Conservation (phyloP, 2,329 filamentous ascomycete species). For the Exophiala oligosperma region DNA sequence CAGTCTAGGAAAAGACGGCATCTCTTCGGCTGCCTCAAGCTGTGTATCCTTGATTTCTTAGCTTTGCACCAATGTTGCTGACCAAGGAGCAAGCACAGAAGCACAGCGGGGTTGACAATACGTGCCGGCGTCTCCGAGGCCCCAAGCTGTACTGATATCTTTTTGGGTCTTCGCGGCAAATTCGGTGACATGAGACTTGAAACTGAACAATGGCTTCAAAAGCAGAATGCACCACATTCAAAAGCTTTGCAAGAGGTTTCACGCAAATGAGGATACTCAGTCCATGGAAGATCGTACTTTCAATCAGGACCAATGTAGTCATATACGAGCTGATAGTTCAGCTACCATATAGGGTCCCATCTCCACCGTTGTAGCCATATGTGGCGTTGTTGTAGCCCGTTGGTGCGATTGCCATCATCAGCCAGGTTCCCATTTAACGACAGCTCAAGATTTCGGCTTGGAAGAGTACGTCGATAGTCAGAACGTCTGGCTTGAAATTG, state of each 20-base stretch:
- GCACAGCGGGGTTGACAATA: not conserved
- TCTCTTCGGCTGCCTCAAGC: not conserved
- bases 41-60: not conserved
- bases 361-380: conserved; percentile 8
- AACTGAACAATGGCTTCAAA: not conserved
- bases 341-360: not conserved
- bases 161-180: not conserved
- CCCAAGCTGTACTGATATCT: not conserved
- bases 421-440: conserved; percentile 6
- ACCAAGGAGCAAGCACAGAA: not conserved
- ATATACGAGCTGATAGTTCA: not conserved
- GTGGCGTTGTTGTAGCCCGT: conserved; percentile 11
- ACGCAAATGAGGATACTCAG: not conserved
- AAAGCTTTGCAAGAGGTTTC: conserved; percentile 2
- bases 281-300: not conserved
- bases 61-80: not conserved
- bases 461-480: not conserved
- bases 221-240: not conserved
- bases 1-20: not conserved
- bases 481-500: not conserved
- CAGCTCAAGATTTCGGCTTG: conserved; percentile 13
- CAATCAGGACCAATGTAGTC: not conserved
- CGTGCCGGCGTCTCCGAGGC: not conserved
- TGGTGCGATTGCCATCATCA: conserved; percentile 2
- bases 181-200: conserved; percentile 1